A percentile compares a stretch with the other conserved stretches of the same genome.
Conservation (phyloP, 2,329 filamentous ascomycete genomes). For the Elsinoe fawcettii region DNA sequence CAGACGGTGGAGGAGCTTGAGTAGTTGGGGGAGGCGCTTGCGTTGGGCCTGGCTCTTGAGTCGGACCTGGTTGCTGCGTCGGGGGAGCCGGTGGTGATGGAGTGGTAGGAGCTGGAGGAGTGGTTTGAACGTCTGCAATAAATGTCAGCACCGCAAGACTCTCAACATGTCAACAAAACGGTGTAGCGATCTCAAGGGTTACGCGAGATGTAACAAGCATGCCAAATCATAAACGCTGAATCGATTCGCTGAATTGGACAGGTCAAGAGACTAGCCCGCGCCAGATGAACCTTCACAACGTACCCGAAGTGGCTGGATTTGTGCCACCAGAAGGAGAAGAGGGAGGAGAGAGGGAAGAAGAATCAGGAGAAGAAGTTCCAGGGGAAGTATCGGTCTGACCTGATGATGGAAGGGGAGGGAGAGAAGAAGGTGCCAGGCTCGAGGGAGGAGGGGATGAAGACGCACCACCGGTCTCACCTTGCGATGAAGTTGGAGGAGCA, state of each 20-base stretch:
- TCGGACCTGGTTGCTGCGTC: conserved; percentile 1
- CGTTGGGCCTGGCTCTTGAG: conserved; percentile 8
- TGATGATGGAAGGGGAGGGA: conserved; percentile 14
- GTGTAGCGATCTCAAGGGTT: background rate
- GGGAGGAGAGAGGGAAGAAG: conserved; percentile 14
- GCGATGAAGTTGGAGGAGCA: conserved; percentile 16
- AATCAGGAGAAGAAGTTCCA: conserved; percentile 18
- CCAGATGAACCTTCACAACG: conserved; percentile 15
- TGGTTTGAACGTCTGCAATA: conserved; percentile 1
- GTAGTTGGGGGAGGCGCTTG: conserved; percentile 1
- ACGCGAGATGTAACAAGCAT: background rate
- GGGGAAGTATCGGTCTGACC: conserved; percentile 15
- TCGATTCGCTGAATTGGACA: conserved; percentile 13
- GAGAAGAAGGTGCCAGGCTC: conserved; percentile 18
- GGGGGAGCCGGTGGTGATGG: background rate
- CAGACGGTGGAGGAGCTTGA: conserved; percentile 16
- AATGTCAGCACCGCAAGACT: background rate
- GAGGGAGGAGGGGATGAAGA: conserved; percentile 17
- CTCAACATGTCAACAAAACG: background rate
- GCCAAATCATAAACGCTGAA: conserved; percentile 12
- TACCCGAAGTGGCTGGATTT: conserved; percentile 17
- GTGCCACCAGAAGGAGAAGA: conserved; percentile 8
- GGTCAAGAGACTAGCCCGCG: conserved; percentile 16
- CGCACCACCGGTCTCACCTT: conserved; percentile 20
- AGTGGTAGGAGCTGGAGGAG: conserved; percentile 12